These are phyloP conservation scores for Aegilops sharonensis DNA, from an alignment of 176 grass and related monocot species.

Conservation along the genomic window DNA sequence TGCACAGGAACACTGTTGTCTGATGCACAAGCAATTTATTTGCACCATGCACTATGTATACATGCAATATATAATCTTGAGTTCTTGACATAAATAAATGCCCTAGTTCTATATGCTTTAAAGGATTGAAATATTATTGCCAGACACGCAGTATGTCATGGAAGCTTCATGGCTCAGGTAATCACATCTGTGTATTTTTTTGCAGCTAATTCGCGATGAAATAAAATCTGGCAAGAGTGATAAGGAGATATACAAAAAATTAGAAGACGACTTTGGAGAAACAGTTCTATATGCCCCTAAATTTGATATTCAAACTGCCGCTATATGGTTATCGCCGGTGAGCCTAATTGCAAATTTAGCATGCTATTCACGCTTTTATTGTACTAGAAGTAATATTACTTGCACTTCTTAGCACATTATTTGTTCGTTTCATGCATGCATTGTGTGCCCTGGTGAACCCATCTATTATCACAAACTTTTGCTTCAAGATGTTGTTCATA, in stretches of 20 bases:
- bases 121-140: no score
- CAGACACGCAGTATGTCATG: no score
- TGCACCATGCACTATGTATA: no score
- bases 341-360: neutral
- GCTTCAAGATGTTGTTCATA: neutral
- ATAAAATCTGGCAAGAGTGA: slow-evolving; percentile 75
- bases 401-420: neutral
- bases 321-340: slow-evolving; percentile 89
- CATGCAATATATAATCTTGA: no score
- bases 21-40: no score
- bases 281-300: slow-evolving; percentile 81
- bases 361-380: neutral
- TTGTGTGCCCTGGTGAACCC: neutral
- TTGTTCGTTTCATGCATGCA: neutral
- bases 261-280: slow-evolving; percentile 77
- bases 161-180: neutral
- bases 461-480: neutral
- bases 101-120: no score
- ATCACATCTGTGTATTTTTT: slow-evolving; percentile 1
- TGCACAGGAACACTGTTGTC: no score
- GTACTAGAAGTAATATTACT: neutral
- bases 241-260: slow-evolving; percentile 77
- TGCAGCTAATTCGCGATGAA: slow-evolving; percentile 87
- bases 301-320: slow-evolving; percentile 96
- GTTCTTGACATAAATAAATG: no score